Evolutionary conservation across 2,329 filamentous ascomycete species (phyloP).

Genomic region (Hypoxylon sp.): DNA sequence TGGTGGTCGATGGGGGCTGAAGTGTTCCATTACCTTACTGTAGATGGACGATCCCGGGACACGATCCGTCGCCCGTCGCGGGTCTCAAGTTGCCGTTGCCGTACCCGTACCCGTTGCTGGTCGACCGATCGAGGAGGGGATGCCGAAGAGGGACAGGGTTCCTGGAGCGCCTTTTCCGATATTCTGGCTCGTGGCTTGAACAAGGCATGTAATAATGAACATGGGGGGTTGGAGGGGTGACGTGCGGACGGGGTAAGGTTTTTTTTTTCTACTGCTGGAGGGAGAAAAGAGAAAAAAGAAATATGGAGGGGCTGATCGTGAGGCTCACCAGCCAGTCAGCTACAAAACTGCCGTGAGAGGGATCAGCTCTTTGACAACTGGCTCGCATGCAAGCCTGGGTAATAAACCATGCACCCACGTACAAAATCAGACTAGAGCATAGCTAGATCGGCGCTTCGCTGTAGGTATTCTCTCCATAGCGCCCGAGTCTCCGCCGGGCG

Average conservation of each 20-base stretch:
- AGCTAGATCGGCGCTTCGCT: conserved; percentile 38
- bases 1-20: conserved; percentile 42
- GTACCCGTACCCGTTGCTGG: conserved; percentile 37
- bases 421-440: conserved; percentile 21
- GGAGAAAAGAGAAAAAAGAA: conserved; percentile 13
- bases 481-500: conserved; percentile 30
- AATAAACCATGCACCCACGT: conserved; percentile 39
- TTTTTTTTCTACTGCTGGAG: neutral
- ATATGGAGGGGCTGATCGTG: conserved; percentile 50
- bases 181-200: conserved; percentile 43
- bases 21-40: conserved; percentile 33
- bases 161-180: conserved; percentile 42
- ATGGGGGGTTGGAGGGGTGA: conserved; percentile 30
- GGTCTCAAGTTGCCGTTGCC: conserved; percentile 38
- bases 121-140: conserved; percentile 33
- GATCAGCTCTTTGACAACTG: conserved; percentile 49
- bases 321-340: conserved; percentile 50
- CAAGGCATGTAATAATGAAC: conserved; percentile 24
- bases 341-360: conserved; percentile 44
- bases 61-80: conserved; percentile 41
- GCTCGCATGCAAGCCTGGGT: conserved; percentile 40
- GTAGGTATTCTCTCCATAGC: conserved; percentile 30
- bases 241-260: conserved; percentile 27
- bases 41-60: conserved; percentile 41
- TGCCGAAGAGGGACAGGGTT: conserved; percentile 28